Evolutionary conservation across 2,329 filamentous ascomycete genomes (phyloP).

Genomic region (Ophiostoma montium): DNA sequence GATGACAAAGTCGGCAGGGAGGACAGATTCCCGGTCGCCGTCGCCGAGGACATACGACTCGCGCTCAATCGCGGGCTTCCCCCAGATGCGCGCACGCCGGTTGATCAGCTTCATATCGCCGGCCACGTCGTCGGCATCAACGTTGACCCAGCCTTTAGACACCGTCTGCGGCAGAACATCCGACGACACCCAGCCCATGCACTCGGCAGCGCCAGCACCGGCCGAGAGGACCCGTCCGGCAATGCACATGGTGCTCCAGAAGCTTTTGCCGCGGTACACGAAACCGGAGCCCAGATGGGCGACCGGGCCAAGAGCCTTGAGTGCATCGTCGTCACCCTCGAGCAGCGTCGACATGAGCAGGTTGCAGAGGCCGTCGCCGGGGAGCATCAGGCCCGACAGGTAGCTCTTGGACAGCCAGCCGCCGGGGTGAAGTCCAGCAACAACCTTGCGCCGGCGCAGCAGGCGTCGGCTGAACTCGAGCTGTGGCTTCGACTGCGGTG

Average conservation of each 20-base stretch:
- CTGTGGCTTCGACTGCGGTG: constrained; percentile 11
- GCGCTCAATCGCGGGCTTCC: constrained; percentile 42
- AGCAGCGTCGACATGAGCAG: constrained; percentile 52
- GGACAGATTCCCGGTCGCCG: constrained; percentile 36
- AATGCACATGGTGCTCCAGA: constrained; percentile 54
- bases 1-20: constrained; percentile 49
- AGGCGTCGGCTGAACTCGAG: constrained; percentile 19
- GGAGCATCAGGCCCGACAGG: constrained; percentile 49
- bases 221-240: constrained; percentile 51
- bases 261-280: constrained; percentile 48
- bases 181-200: constrained; percentile 55
- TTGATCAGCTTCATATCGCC: constrained; percentile 16
- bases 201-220: constrained; percentile 45
- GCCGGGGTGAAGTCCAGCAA: constrained; percentile 41
- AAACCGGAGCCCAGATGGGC: constrained; percentile 52
- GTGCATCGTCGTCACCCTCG: constrained; percentile 47
- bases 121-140: constrained; percentile 38
- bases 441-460: constrained; percentile 37
- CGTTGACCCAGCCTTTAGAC: constrained; percentile 43
- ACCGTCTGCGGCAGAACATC: constrained; percentile 33
- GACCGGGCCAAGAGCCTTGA: constrained; percentile 42
- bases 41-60: constrained; percentile 48
- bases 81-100: constrained; percentile 39
- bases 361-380: constrained; percentile 48
- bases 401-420: constrained; percentile 58